Evolutionary conservation across 2,329 filamentous ascomycete species (phyloP).

Genomic region (Aureobasidium sp.): DNA sequence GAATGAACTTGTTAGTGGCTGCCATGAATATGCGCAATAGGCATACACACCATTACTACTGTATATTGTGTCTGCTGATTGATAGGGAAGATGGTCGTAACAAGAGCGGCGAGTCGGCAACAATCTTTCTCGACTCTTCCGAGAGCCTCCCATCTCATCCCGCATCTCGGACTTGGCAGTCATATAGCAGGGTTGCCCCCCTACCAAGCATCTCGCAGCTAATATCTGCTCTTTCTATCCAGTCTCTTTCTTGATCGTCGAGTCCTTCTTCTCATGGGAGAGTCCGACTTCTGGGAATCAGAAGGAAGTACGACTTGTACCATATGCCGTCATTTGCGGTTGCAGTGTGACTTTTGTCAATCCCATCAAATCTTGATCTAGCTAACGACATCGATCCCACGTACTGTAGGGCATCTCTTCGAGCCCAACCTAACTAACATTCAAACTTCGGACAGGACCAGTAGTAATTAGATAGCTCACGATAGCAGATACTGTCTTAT

Average conservation of each 20-base stretch:
- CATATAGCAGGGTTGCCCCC: not conserved
- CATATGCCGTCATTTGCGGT: not conserved
- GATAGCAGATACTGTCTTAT: too few relatives aligned
- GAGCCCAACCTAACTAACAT: too few relatives aligned
- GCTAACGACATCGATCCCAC: too few relatives aligned
- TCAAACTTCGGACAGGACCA: too few relatives aligned
- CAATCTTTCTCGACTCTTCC: constrained; percentile 11
- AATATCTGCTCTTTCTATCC: not conserved
- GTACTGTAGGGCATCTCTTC: too few relatives aligned
- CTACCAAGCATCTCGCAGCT: not conserved
- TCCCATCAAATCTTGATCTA: not conserved
- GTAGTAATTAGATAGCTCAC: too few relatives aligned
- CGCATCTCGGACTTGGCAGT: constrained; percentile 2
- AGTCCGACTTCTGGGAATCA: not conserved
- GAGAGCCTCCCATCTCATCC: not conserved
- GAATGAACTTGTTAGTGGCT: not conserved
- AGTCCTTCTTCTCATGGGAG: too few relatives aligned
- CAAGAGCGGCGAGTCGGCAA: constrained; percentile 4
- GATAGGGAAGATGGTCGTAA: not conserved
- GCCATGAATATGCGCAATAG: not conserved
- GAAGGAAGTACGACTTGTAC: too few relatives aligned
- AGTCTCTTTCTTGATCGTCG: not conserved
- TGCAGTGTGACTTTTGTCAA: not conserved
- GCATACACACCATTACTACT: not conserved
- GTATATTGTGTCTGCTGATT: not conserved